Base-by-base conservation (phyloP, 805 yeast genomes). In the Geotrichum ghanense region DNA sequence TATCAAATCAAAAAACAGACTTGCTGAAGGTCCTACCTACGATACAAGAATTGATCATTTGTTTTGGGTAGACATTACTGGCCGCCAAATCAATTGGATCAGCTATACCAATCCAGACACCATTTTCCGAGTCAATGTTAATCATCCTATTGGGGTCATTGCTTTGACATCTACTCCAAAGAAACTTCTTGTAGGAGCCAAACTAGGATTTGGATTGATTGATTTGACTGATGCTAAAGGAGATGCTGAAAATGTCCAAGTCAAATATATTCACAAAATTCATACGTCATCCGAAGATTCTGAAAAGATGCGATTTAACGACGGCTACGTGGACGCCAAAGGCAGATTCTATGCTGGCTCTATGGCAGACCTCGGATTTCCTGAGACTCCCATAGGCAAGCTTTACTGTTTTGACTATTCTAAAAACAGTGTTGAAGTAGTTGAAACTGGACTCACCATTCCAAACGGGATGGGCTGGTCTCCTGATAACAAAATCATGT, bases 291-390 rank as follows among this genome's bases (percentile, higher is more conserved):
- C 42, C 19, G 40, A 42, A 22, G 45, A 44, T 22, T 25, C 41
- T 17, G 37, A 31, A 40, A 31, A 64, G 62, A 41, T 61, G 60
- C 69, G 88, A 56, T 81, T 92, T 39, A 88, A 88, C 57, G 97
- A 88, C 59, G 95, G 96, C 0, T 74, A 76, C 42, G 74, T 87
- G 37, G 88, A 85, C 50, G 81, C 84, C 2, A 67, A 75, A 56
- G 95, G 95, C 1, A 72, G 80, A 51, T 73, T 87, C 44, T 81
- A 84, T 75, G 76, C 84, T 44, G 95, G 96, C 1, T 70, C 89
- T 19, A 88, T 88, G 95, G 44, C 43, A 22, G 48, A 47, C 16
- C 48, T 45, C 21, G 50, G 47, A 16, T 49, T 20, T 17, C 45
- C 24, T 16, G 44, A 52, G 9, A 39, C 48, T 22, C 47, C 42